These are phyloP conservation scores for Nitzschia palea DNA, from an alignment of 108 stramenopile species.

Conservation along the genomic window DNA sequence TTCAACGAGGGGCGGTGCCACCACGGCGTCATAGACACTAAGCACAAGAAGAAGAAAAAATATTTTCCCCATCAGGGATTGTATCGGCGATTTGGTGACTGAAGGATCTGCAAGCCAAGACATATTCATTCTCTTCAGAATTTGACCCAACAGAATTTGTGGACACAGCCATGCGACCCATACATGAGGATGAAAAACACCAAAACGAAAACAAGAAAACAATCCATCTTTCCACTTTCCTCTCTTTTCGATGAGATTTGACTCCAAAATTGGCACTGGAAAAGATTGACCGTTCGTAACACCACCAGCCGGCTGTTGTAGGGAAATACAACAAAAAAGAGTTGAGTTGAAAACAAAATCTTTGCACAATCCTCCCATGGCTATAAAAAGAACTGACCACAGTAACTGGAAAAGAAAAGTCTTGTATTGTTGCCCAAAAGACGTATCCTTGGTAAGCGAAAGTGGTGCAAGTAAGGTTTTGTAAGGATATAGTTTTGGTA, in stretches of 20 bases:
- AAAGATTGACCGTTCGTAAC: slow-evolving; percentile 45
- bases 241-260: neutral
- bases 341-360: neutral
- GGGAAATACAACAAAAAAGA: neutral
- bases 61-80: neutral
- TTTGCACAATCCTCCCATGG: neutral
- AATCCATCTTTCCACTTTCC: slow-evolving; percentile 52
- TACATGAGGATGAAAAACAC: slow-evolving; percentile 42
- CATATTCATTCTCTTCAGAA: slow-evolving; percentile 54
- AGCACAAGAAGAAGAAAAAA: neutral
- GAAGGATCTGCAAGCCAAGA: slow-evolving; percentile 32
- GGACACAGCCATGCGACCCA: slow-evolving; percentile 37
- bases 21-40: neutral
- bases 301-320: slow-evolving; percentile 39
- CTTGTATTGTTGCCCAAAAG: slow-evolving; percentile 10
- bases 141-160: slow-evolving; percentile 46
- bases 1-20: slow-evolving; percentile 7
- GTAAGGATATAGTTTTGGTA: neutral
- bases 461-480: neutral
- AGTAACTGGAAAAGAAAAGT: slow-evolving; percentile 31
- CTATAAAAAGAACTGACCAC: slow-evolving; percentile 15
- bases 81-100: neutral
- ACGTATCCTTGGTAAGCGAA: slow-evolving; percentile 1
- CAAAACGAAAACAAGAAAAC: slow-evolving; percentile 31
- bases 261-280: slow-evolving; percentile 26